Evolutionary conservation across 495 filamentous ascomycete genomes (phyloP).

Genomic region (Pseudomonodictys pantanalensis): DNA sequence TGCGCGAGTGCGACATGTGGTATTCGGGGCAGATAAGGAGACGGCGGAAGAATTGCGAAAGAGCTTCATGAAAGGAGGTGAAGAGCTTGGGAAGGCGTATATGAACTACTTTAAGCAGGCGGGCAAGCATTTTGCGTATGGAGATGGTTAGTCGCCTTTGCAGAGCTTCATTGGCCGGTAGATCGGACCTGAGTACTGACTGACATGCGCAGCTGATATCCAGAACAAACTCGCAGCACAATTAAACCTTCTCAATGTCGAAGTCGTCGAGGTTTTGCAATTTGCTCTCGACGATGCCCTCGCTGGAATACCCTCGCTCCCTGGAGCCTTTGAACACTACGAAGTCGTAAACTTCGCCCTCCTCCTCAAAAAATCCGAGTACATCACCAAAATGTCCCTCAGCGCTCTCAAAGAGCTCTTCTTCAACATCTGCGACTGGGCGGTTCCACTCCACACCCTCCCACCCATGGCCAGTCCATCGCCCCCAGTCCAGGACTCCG

Average conservation of each 20-base stretch:
- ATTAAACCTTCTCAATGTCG: neutral
- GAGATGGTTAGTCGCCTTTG: neutral
- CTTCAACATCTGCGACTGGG: neutral
- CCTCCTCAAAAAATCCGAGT: neutral
- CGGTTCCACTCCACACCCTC: slow-evolving; percentile 1
- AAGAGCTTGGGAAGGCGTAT: neutral
- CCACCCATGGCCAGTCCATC: neutral
- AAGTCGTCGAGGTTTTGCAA: neutral
- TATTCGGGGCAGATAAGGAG: neutral
- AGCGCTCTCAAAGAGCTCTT: neutral
- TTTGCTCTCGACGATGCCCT: neutral
- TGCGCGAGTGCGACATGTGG: neutral
- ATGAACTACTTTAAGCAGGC: neutral
- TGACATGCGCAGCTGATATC: neutral
- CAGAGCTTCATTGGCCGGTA: too few species aligned
- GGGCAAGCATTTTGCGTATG: neutral
- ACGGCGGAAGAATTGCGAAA: neutral
- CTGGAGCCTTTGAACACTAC: neutral
- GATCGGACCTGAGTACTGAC: neutral
- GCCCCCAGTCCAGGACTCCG: neutral
- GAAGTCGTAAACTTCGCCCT: neutral
- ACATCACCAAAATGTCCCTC: neutral
- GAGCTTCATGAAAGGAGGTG: neutral
- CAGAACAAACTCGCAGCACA: neutral
- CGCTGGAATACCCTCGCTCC: neutral